Base-by-base conservation (phyloP, 1,284 basidiomycete genomes). In the Ceratorhiza oryzae-sativae region DNA sequence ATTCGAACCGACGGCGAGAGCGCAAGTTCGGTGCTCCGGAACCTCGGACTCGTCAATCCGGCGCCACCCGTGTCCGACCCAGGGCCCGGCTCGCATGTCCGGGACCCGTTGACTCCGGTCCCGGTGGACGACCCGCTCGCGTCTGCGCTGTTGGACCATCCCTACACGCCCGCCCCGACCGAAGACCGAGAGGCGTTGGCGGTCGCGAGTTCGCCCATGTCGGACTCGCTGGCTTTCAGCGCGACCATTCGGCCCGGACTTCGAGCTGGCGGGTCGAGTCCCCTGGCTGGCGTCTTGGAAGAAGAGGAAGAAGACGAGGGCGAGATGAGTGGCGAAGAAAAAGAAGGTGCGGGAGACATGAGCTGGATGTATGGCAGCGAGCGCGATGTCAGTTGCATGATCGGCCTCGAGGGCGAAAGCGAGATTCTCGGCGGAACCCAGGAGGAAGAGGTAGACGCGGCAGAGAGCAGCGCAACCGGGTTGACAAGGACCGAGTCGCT, bases 201-300 rank as follows among this genome's bases (percentile, higher is more conserved):
- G 4, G 65, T 70, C 2, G 53, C 65, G 12, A 56, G 51, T 32
- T 70, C 65, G 25, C 65, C 65, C 23, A 70, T 70, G 51, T 56
- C 51, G 13, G 65, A 70, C 25, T 51, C 36, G 30, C 30, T 56
- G 15, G 53, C 65, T 2, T 53, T 45, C 13, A 70, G 65, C 20
- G 65, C 65, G 51, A 70, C 65, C 23, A 70, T 70, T 34, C 53
- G 65, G 25, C 65, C 65, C 0, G 65, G 12, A 18, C 8, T 70
- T 36, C 20, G 65, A 13, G 65, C 53, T 20, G 65, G 65, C 13
- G 65, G 53, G 30, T 58, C 53, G 39, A 56, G 51, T 32, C 65
- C 65, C 2, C 20, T 70, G 20, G 65, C 51, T 2, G 65, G 53
- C 1, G 30, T 70, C 8, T 53, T 56, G 53, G 65, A 70, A 18